Evolutionary conservation across 78 protist species (phyloP), one percentile per base, ranked within the genome.

Genomic region (Pelomyxa schiedti): DNA sequence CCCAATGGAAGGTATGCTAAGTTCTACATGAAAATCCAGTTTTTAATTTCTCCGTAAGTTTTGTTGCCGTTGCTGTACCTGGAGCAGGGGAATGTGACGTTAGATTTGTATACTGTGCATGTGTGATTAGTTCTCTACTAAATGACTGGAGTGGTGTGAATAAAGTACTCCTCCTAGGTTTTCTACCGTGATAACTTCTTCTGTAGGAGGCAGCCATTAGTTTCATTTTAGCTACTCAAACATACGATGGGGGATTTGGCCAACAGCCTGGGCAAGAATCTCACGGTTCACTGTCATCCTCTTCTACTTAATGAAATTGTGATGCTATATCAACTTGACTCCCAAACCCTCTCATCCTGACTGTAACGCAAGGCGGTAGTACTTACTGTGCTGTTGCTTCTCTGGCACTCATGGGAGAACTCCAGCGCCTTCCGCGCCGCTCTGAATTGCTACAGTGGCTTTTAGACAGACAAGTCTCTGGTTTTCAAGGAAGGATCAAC

Each of bases 401-500:
- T 24, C 72, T 88, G 39, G 3, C 77, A 0, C 76, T 88, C 9
- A 40, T 88, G 87, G 79, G 73, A n/a, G 63, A 42, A 39, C 66
- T 88, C 6, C 76, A 75, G 38, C 39, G 37, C 4, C 16, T 63
- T 8, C 8, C 26, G 2, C 72, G 36, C 22, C 41, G n/a, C 1
- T 47, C 58, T 24, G 74, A 72, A 1, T 24, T 84, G 4, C 8
- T 75, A 5, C 67, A 42, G 8, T 84, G 84, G 89, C 71, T 82
- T 24, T 67, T 43, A 8, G 71, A 42, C 4, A 72, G 83, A 32
- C 93, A 85, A 37, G 69, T 82, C 26, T 40, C 79, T 4, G 98
- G 99, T 5, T 96, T 95, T 75, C 66, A 75, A 4, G 99, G 99
- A 4, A 72, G 99, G 0, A 88, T 90, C n/a, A 89, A 94, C 84